Conservation (phyloP, 2,329 filamentous ascomycete genomes). For the Elsinoe ampelina region DNA sequence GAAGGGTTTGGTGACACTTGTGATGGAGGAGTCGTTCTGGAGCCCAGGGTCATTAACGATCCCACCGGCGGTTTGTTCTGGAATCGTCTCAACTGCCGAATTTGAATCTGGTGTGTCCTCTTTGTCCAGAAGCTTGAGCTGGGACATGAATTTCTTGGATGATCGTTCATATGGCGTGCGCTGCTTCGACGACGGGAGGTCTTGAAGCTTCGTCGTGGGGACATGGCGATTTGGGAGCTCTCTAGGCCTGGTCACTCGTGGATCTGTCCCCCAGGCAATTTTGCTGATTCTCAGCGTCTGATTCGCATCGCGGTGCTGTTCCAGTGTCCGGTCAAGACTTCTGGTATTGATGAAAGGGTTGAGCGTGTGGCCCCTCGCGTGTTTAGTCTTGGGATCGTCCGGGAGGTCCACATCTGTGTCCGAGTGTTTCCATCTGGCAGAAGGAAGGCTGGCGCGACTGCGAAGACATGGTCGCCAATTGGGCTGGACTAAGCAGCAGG, state of each 20-base stretch:
- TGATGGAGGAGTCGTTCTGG: too few relatives aligned
- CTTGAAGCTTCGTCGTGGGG: not conserved
- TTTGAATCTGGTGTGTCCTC: too few relatives aligned
- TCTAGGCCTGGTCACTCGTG: not conserved
- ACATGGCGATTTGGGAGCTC: not conserved
- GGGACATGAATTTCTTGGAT: not conserved
- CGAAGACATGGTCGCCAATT: not conserved
- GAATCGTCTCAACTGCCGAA: too few relatives aligned
- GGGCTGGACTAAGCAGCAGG: not conserved
- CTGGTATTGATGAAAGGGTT: not conserved
- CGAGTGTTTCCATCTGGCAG: not conserved
- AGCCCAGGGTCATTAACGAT: too few relatives aligned
- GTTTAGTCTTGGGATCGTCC: not conserved
- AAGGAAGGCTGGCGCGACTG: not conserved
- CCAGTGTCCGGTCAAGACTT: not conserved
- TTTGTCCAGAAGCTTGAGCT: not conserved
- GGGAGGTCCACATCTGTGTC: not conserved
- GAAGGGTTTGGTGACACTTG: too few relatives aligned
- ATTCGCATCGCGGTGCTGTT: slow-evolving; percentile 7
- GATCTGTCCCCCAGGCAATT: not conserved
- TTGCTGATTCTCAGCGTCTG: not conserved
- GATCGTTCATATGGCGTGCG: not conserved
- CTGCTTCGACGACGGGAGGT: not conserved
- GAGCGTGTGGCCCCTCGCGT: not conserved
- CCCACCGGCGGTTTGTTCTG: too few relatives aligned